Evolutionary conservation across 805 yeast genomes (phyloP).

Genomic region (Geotrichum ghanense): DNA sequence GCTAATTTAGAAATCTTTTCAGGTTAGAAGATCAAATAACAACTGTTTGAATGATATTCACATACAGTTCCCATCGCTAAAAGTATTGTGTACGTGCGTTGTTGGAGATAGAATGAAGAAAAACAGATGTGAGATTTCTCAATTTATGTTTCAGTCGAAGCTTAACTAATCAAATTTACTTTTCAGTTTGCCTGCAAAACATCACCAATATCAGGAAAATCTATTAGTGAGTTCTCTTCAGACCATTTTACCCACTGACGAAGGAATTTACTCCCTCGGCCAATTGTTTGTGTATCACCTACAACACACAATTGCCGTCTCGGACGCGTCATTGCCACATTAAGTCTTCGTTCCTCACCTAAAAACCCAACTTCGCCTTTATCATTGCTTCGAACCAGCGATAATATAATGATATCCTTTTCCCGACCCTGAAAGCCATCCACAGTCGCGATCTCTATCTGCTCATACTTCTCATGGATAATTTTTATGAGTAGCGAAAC

Average conservation of each 20-base stretch:
- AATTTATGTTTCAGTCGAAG: too few relatives aligned
- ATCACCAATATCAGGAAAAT: slow-evolving; percentile 46
- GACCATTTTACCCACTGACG: slow-evolving; percentile 60
- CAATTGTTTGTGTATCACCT: slow-evolving; percentile 73
- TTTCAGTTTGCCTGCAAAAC: too few relatives aligned
- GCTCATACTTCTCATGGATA: slow-evolving; percentile 29
- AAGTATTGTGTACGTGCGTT: too few relatives aligned
- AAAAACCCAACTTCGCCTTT: slow-evolving; percentile 68
- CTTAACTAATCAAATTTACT: too few relatives aligned
- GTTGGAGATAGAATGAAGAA: too few relatives aligned
- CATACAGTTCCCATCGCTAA: too few relatives aligned
- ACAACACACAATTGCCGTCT: slow-evolving; percentile 73
- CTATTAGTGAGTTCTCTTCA: slow-evolving; percentile 52
- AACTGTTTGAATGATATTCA: too few relatives aligned
- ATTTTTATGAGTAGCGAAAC: slow-evolving; percentile 46
- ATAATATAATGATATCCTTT: slow-evolving; percentile 71
- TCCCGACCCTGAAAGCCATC: slow-evolving; percentile 98
- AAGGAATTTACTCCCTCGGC: slow-evolving; percentile 33
- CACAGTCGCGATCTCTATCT: slow-evolving; percentile 73
- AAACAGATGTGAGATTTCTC: too few relatives aligned
- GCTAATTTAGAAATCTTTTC: slow-evolving; percentile 28
- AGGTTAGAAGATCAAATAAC: too few relatives aligned
- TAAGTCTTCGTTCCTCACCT: slow-evolving; percentile 64
- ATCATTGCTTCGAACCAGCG: slow-evolving; percentile 75
- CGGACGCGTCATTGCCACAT: slow-evolving; percentile 90